Evolutionary conservation across 116 monocot genomes (phyloP), one percentile per base, ranked within the genome.

Genomic region (Iris pallida): DNA sequence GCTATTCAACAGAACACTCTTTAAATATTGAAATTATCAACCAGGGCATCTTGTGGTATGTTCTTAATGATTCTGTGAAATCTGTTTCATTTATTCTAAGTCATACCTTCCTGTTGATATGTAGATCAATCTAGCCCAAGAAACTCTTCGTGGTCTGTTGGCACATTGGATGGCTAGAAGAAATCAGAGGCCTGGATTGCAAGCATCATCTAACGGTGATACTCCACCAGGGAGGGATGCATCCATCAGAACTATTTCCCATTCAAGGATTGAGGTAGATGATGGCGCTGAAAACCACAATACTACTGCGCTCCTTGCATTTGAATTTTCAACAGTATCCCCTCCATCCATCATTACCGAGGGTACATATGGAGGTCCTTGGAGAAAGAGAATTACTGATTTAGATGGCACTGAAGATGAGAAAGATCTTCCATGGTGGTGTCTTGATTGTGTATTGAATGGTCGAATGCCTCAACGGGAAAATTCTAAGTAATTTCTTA

Each of bases 281-380:
- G 88, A 88, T 67, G 75, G 77, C 58, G 62, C 66, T 64, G 88
- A 86, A 75, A 86, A 79, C 57, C 75, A 84, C 64, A 77, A 53
- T 53, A n/a, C 68, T 49, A 62, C 45, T 19, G 79, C 86, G 49
- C 78, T 81, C 62, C 82, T 79, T 61, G 71, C 90, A 44, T 93
- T 99, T 69, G 82, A 86, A 45, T 93, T 99, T 80, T 90, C 93
- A 60, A 79, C 72, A 13, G 75, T 67, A 65, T 88, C 82, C 20
- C 88, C 94, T 71, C 90, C 94, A 58, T 99, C 99, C 30, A 84
- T 99, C 56, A 86, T 93, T 56, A 99, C 94, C n/a, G 99, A 99
- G 68, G 99, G 94, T 47, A 84, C 93, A 66, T 80, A 84, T 63
- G 90, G 93, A 54, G 91, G 82, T 14, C 88, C 90, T 45, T 99